Base-by-base conservation (phyloP, 164 flowering plant species). In the Magnolia sinica region DNA sequence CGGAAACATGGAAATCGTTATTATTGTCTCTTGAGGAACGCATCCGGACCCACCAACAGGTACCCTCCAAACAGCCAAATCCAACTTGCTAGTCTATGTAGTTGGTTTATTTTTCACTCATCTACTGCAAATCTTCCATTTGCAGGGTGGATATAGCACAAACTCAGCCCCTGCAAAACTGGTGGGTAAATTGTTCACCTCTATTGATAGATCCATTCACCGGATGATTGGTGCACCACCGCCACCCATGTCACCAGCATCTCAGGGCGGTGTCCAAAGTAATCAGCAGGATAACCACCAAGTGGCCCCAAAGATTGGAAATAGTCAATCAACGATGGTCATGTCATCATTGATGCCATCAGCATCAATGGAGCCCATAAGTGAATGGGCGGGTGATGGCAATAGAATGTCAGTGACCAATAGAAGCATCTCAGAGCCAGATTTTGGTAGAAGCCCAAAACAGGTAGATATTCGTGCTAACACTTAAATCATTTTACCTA, bases 341-440 rank as follows among this genome's bases (percentile, higher is more conserved):
- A 87, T 90, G 87, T 86, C 97, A 75, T 88, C 95, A 6, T 82
- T 94, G 77, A 80, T 88, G 76, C 91, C 98, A 64, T 90, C 99
- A 50, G 85, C 89, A 75, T 91, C 97, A 16, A 88, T 87, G 95
- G 99, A 95, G 77, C 94, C 91, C 24, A 85, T 91, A 67, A 91
- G 82, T 83, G 91, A 87, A 59, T 87, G 91, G 97, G 71, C 86
- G 10, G 87, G 84, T 75, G 91, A 84, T 79, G 79, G 79, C 61
- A 87, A 74, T 80, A 85, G 80, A 83, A 84, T 75, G 89, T 74
- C 84, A 68, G 82, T 80, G 84, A 88, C 83, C 72, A 89, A 86
- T 77, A 87, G 98, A 83, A 96, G 99, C 88, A 86, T 87, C 83
- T 96, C 99, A 22, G 99, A 96, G 86, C 99, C 99, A 64, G 91